A percentile compares a stretch with the other conserved stretches of the same genome.
phyloP scores from a whole-genome alignment of 164 flowering plant genomes.

The Macadamia tetraphylla region DNA sequence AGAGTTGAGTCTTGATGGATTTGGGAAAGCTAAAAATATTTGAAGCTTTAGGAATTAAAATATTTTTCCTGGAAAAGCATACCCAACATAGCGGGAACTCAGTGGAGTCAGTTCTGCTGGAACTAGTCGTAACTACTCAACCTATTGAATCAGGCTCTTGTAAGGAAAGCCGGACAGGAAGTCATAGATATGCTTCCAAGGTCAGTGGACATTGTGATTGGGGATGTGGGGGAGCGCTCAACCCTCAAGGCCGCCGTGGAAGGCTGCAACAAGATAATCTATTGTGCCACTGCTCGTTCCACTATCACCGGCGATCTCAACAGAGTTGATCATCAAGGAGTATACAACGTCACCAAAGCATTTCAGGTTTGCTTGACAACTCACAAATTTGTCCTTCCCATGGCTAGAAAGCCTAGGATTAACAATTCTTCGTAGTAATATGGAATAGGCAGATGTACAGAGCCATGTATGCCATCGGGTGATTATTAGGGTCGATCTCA shows the following conservation, averaged over 20 bases:
- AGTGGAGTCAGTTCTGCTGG: too few species aligned
- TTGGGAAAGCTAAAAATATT: too few species aligned
- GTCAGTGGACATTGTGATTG: conserved; percentile 76
- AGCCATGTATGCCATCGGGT: neutral
- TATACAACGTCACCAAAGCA: conserved; percentile 80
- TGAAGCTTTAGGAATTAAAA: too few species aligned
- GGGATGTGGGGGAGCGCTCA: conserved; percentile 94
- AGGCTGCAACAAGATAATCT: conserved; percentile 87
- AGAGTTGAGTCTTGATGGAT: too few species aligned
- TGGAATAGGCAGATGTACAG: neutral
- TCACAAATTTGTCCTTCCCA: neutral
- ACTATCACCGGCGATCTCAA: conserved; percentile 82
- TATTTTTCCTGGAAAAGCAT: too few species aligned
- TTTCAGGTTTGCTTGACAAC: conserved; percentile 54
- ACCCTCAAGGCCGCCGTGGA: conserved; percentile 63
- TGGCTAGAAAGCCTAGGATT: neutral
- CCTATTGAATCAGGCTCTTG: conserved; percentile 56
- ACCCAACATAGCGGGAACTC: too few species aligned
- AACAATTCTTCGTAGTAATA: neutral
- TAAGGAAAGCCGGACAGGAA: conserved; percentile 64
- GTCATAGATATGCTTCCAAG: conserved; percentile 81
- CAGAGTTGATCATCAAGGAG: conserved; percentile 86
- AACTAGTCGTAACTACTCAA: too few species aligned
- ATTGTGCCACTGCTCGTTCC: conserved; percentile 97
- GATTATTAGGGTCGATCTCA: neutral